These are phyloP conservation scores for Globisporangium acanthophoron DNA, from an alignment of 352 stramenopile species.

Conservation along the genomic window DNA sequence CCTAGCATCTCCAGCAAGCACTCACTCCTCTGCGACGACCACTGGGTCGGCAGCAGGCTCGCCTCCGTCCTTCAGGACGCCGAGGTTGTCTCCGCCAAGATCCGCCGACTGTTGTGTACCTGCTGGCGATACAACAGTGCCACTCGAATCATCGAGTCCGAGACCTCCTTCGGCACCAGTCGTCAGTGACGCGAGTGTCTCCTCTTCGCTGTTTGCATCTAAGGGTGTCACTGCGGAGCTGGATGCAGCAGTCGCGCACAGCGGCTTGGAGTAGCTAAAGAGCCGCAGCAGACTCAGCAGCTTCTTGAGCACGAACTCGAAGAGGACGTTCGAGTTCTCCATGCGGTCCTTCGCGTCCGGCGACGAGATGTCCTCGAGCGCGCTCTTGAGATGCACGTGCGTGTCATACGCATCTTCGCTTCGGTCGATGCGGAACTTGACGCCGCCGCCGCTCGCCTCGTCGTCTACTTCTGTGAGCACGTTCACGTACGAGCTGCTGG, in stretches of 20 bases:
- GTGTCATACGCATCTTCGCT: constrained; percentile 58
- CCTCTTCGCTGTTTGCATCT: not conserved
- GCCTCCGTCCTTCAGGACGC: not conserved
- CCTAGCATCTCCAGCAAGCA: not conserved
- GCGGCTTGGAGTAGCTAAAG: constrained; percentile 66
- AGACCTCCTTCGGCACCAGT: not conserved
- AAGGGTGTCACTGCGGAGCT: not conserved
- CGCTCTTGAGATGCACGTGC: constrained; percentile 59
- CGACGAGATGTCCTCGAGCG: constrained; percentile 57
- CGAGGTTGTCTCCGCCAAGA: not conserved
- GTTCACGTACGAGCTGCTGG: constrained; percentile 42
- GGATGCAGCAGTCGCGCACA: constrained; percentile 4
- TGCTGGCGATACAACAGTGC: not conserved
- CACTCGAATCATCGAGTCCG: not conserved
- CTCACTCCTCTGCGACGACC: not conserved
- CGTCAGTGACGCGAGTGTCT: not conserved
- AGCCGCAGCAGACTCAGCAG: constrained; percentile 61
- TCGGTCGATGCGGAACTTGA: constrained; percentile 71
- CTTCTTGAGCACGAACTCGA: constrained; percentile 71
- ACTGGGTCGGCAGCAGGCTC: constrained; percentile 1
- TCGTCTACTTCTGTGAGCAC: constrained; percentile 67
- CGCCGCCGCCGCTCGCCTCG: constrained; percentile 44
- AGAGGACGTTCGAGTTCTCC: constrained; percentile 77
- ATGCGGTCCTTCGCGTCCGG: constrained; percentile 68
- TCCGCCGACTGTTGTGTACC: not conserved